phyloP scores from a whole-genome alignment of 805 yeast species.

The Cyberlindnera lachancei region DNA sequence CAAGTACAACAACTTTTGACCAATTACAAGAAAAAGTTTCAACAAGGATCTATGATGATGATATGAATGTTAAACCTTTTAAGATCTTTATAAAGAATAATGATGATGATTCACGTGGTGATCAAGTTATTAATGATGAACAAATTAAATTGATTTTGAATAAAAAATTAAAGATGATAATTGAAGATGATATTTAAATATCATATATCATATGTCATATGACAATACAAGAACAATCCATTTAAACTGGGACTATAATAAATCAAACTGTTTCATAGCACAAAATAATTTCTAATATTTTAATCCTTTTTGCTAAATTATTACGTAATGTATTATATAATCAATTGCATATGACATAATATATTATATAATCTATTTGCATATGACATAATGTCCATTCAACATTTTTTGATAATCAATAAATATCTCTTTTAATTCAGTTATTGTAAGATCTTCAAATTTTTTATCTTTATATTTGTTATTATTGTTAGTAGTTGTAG shows the following conservation, averaged over 20 bases:
- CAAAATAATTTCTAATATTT: no score
- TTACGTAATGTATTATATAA: no score
- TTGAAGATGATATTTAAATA: constrained; percentile 26
- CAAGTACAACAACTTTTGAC: constrained; percentile 36
- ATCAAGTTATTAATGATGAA: constrained; percentile 26
- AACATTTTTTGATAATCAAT: constrained; percentile 13
- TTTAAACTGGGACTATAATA: no score
- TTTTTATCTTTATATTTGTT: constrained; percentile 8
- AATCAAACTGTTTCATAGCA: no score
- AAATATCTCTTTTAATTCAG: constrained; percentile 14
- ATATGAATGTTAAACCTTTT: constrained; percentile 24
- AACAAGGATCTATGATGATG: constrained; percentile 38
- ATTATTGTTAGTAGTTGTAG: constrained; percentile 5
- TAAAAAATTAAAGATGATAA: constrained; percentile 29
- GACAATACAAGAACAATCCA: no score
- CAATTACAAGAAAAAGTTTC: constrained; percentile 45
- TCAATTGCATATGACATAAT: no score
- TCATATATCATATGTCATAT: no score
- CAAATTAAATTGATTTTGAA: constrained; percentile 28
- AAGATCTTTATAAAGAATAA: constrained; percentile 27
- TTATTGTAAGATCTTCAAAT: constrained; percentile 13
- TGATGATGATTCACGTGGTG: constrained; percentile 26
- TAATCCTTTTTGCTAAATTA: no score
- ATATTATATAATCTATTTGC: no score
- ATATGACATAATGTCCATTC: background rate